Evolutionary conservation across 129 eudicot species (phyloP), one percentile per base, ranked within the genome.

Genomic region (Arctium minus): DNA sequence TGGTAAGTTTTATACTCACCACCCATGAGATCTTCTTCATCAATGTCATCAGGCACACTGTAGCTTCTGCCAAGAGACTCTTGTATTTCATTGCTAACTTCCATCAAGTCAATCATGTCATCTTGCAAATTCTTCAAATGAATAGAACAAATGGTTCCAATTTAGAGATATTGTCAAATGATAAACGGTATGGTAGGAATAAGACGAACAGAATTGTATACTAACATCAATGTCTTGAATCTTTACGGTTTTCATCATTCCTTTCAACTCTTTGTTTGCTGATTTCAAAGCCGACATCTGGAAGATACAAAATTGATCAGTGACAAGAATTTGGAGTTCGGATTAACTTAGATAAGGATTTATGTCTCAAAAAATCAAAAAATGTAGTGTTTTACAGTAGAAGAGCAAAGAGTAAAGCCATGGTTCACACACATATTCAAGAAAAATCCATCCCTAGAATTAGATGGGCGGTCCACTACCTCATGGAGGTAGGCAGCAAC

Each of bases 71-170:
- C 97, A 75, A 94, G 94, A 15, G 97, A 88, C 85, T 94, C 98
- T 86, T 92, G 97, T 81, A 94, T 92, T 85, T 92, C 98, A 85
- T 84, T 88, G 85, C 97, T 94, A 83, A 89, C 97, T 79, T 92
- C 98, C 98, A 94, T 91, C 85, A 94, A 83, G 81, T 94, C 98
- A 91, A 87, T 73, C 98, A 94, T 94, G 80, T 94, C 98, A 91
- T 92, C 98, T 94, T 94, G 98, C 86, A 94, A 85, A 83, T 90
- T 94, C 97, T 94, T 72, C 81, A 84, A 0, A 80, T n/a, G 36
- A 80, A 56, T 10, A 42, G 1, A 72, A 42, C n/a, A 30, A 76
- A 78, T 9, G 70, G 30, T 72, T 77, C 42, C 37, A 73, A 30
- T 30, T 77, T 56, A 85, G 73, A 15, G 56, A 22, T 35, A 30